These are phyloP conservation scores for Phalaenopsis equestris DNA, from an alignment of 106 monocot genomes.

Conservation along the genomic window DNA sequence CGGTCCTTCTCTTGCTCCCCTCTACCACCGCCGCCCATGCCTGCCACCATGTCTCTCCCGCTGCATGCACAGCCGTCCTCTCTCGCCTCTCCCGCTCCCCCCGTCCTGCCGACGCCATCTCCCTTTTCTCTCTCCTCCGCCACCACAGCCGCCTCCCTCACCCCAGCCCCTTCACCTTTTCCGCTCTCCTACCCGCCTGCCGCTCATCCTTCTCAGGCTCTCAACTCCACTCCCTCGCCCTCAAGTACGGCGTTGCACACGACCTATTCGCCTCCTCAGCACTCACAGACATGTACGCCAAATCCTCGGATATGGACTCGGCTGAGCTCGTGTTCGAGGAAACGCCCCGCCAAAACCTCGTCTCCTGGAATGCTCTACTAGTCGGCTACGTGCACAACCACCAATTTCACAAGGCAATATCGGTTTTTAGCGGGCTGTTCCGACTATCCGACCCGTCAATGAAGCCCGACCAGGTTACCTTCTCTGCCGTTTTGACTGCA, in stretches of 20 bases:
- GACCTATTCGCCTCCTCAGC: slow-evolving; percentile 1
- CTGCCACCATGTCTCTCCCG: not conserved
- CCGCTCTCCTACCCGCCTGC: slow-evolving; percentile 2
- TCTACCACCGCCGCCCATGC: not conserved
- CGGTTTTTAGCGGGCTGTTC: slow-evolving; percentile 28
- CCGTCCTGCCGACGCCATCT: not conserved
- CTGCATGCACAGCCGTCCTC: not conserved
- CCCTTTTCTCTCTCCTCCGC: not conserved
- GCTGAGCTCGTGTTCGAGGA: slow-evolving; percentile 32
- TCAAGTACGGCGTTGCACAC: not conserved
- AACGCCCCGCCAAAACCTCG: slow-evolving; percentile 30
- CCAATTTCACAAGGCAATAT: slow-evolving; percentile 25
- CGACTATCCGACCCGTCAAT: too few species aligned
- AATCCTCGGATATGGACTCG: slow-evolving; percentile 1
- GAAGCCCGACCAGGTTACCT: slow-evolving; percentile 40
- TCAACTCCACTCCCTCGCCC: not conserved
- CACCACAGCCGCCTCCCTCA: not conserved
- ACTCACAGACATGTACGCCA: slow-evolving; percentile 3
- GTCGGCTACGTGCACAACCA: slow-evolving; percentile 30
- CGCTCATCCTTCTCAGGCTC: not conserved
- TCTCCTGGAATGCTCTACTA: slow-evolving; percentile 58
- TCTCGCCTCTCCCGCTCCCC: not conserved
- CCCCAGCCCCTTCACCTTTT: not conserved
- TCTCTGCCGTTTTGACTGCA: slow-evolving; percentile 40
- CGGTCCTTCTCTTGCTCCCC: not conserved